Percentiles rank a stretch among this genome's conserved stretches.
phyloP scores from a whole-genome alignment of 192 early-diverging fungal species.

The Thoreauomyces humboldtii region DNA sequence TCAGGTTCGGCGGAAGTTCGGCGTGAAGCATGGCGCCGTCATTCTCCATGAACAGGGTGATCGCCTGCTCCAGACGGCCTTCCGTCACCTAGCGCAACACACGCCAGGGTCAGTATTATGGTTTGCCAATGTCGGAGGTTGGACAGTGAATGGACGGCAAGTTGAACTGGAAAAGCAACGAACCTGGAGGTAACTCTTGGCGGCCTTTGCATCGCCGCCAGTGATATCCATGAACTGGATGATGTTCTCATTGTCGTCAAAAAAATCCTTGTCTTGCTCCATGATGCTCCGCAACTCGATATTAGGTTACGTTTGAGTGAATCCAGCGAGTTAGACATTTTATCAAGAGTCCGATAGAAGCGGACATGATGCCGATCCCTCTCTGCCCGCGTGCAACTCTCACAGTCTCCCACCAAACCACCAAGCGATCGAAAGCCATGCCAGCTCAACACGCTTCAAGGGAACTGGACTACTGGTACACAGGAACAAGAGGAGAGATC shows the following conservation, averaged over 20 bases:
- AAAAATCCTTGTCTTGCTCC: neutral
- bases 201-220: constrained; percentile 67
- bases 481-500: too few species aligned
- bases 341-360: too few species aligned
- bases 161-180: neutral
- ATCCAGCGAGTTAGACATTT: too few species aligned
- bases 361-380: too few species aligned
- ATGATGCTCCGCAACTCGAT: too few species aligned
- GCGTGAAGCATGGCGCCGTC: constrained; percentile 58
- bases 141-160: neutral
- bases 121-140: too few species aligned
- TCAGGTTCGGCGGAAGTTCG: constrained; percentile 7
- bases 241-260: constrained; percentile 28
- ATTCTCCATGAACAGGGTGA: constrained; percentile 82
- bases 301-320: too few species aligned
- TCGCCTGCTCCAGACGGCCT: constrained; percentile 70
- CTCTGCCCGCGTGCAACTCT: too few species aligned
- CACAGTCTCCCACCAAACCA: too few species aligned
- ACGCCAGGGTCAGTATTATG: neutral
- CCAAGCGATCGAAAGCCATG: too few species aligned
- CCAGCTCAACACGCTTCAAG: too few species aligned
- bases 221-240: constrained; percentile 54
- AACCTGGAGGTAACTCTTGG: constrained; percentile 68
- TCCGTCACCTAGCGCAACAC: constrained; percentile 62
- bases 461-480: too few species aligned